phyloP scores from a whole-genome alignment of 2,329 filamentous ascomycete genomes.

The Talaromyces verruculosus region DNA sequence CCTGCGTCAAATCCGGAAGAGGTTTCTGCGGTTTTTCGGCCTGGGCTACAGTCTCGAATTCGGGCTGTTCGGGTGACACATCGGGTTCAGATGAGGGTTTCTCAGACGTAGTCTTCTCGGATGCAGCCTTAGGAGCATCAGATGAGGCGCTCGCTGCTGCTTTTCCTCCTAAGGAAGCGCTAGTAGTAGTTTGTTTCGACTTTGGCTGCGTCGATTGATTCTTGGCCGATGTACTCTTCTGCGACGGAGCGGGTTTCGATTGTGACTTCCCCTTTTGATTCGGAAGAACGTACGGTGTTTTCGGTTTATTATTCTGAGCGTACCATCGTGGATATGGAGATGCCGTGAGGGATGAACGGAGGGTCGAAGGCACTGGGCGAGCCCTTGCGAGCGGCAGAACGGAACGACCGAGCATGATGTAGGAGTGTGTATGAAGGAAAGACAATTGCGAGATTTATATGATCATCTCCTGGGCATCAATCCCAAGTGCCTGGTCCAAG shows the following conservation, averaged over 20 bases:
- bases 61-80: slow-evolving; percentile 38
- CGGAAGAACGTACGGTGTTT: slow-evolving; percentile 38
- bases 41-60: slow-evolving; percentile 40
- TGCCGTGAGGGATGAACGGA: slow-evolving; percentile 36
- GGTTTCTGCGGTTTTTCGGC: slow-evolving; percentile 47
- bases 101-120: slow-evolving; percentile 26
- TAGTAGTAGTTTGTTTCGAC: neutral
- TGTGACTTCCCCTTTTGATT: slow-evolving; percentile 25
- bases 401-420: slow-evolving; percentile 48
- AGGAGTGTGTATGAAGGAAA: slow-evolving; percentile 11
- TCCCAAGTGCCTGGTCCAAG: neutral
- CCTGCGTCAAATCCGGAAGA: slow-evolving; percentile 87
- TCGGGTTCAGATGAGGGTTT: slow-evolving; percentile 25
- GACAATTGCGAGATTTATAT: slow-evolving; percentile 24
- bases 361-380: slow-evolving; percentile 38
- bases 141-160: neutral
- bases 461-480: slow-evolving; percentile 9
- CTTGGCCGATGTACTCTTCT: slow-evolving; percentile 17
- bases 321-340: slow-evolving; percentile 40
- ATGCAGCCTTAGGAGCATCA: neutral
- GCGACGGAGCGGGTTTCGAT: slow-evolving; percentile 15
- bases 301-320: slow-evolving; percentile 38
- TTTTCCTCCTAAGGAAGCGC: neutral
- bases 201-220: slow-evolving; percentile 12
- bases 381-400: slow-evolving; percentile 47